Conservation (phyloP, 2,329 filamentous ascomycete species). For the Aspergillus hortae region DNA sequence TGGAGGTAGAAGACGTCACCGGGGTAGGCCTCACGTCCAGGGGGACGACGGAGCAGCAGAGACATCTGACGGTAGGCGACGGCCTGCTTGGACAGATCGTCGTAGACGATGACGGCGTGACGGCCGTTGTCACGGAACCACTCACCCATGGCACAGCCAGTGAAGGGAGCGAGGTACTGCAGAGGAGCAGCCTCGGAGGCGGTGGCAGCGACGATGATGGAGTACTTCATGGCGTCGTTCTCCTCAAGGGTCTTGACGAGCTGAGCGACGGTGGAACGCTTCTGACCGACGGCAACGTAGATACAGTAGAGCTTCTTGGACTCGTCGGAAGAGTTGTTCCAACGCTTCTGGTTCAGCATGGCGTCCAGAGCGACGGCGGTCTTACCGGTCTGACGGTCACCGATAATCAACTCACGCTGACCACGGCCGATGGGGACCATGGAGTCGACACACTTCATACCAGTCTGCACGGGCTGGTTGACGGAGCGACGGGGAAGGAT, state of each 20-base stretch:
- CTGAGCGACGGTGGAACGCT: slow-evolving; percentile 98
- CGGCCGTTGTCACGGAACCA: slow-evolving; percentile 79
- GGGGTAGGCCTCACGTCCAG: slow-evolving; percentile 98
- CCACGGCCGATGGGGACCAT: slow-evolving; percentile 99
- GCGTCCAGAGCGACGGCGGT: slow-evolving; percentile 96
- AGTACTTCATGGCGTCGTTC: slow-evolving; percentile 99
- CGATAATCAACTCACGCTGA: slow-evolving; percentile 99
- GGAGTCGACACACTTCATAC: slow-evolving; percentile 98
- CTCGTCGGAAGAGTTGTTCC: slow-evolving; percentile 87
- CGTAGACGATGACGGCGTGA: slow-evolving; percentile 86
- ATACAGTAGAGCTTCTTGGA: slow-evolving; percentile 98
- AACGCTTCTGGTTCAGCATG: slow-evolving; percentile 99
- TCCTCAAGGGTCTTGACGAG: slow-evolving; percentile 99
- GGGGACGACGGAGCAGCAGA: slow-evolving; percentile 92
- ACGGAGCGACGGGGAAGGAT: slow-evolving; percentile 96
- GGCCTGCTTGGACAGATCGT: slow-evolving; percentile 97
- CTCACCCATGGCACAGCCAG: slow-evolving; percentile 65
- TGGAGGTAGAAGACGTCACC: slow-evolving; percentile 99
- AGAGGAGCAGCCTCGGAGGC: slow-evolving; percentile 95
- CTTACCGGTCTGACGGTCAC: slow-evolving; percentile 99
- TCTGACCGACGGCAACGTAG: slow-evolving; percentile 98
- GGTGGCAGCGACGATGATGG: slow-evolving; percentile 87
- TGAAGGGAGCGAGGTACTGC: slow-evolving; percentile 93
- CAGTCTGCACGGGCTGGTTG: slow-evolving; percentile 98
- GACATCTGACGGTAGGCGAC: slow-evolving; percentile 99